Evolutionary conservation across 2,329 filamentous ascomycete species (phyloP).

Genomic region (Mariannaea sp.): DNA sequence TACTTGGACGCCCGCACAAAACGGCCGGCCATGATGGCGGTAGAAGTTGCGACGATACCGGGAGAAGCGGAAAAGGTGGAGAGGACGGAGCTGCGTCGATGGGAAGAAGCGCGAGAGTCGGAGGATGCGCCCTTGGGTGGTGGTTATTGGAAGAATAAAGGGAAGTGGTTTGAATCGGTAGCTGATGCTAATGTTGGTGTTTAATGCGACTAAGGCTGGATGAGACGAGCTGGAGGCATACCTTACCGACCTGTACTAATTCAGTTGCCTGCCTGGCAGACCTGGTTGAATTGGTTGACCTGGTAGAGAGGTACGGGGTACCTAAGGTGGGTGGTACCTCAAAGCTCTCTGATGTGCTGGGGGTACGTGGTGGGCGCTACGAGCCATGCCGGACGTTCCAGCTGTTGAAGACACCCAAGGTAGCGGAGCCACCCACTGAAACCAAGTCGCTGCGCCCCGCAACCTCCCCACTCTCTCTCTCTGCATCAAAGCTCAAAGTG

Average conservation of each 20-base stretch:
- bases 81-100: not conserved
- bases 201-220: conserved; percentile 2
- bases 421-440: conserved; percentile 27
- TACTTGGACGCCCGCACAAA: conserved; percentile 73
- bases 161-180: conserved; percentile 31
- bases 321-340: too few relatives aligned
- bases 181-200: conserved; percentile 18
- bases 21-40: conserved; percentile 60
- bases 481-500: too few relatives aligned
- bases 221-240: conserved; percentile 4
- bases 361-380: too few relatives aligned
- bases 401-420: conserved; percentile 11
- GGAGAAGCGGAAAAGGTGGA: conserved; percentile 14
- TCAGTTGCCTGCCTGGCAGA: too few relatives aligned
- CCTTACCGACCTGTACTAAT: not conserved
- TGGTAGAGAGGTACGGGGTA: too few relatives aligned
- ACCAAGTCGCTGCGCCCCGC: conserved; percentile 35
- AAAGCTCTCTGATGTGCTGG: too few relatives aligned
- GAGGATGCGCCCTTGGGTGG: conserved; percentile 16
- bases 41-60: conserved; percentile 23
- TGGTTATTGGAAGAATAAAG: conserved; percentile 31
- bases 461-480: conserved; percentile 23
- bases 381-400: not conserved
- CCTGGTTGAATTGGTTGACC: too few relatives aligned
- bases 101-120: conserved; percentile 12